Evolutionary conservation across 2,329 filamentous ascomycete genomes (phyloP).

Genomic region (Trichophyton rubrum): DNA sequence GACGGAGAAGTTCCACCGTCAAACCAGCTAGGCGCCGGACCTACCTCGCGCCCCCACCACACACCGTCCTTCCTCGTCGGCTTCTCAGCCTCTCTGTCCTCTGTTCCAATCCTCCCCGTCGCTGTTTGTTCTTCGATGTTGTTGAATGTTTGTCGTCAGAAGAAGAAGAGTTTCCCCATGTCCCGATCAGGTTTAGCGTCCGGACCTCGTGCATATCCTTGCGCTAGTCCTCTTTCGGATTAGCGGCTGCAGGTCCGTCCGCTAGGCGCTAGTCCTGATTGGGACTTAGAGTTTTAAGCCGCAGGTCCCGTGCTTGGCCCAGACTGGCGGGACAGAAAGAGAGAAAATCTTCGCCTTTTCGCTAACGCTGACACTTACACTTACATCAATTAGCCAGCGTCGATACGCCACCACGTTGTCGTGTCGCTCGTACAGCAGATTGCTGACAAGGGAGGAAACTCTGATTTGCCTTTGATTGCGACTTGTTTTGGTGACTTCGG

Average conservation of each 20-base stretch:
- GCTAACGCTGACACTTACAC: neutral
- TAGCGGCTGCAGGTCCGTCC: conserved; percentile 18
- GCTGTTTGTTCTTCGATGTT: neutral
- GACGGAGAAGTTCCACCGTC: neutral
- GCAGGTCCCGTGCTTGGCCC: conserved; percentile 6
- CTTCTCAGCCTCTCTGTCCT: neutral
- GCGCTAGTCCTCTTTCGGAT: conserved; percentile 16
- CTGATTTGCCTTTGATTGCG: neutral
- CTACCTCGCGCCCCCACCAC: neutral
- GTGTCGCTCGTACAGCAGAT: neutral
- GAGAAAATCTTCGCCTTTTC: neutral
- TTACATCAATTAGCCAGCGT: neutral
- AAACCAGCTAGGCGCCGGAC: neutral
- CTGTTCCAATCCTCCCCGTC: neutral
- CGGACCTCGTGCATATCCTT: neutral
- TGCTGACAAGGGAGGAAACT: neutral
- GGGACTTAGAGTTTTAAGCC: conserved; percentile 18
- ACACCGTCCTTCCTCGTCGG: neutral
- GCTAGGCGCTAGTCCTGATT: conserved; percentile 20
- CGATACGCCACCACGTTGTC: neutral
- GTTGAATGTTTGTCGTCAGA: conserved; percentile 4
- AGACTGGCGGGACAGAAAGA: conserved; percentile 1
- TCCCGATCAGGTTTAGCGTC: conserved; percentile 3
- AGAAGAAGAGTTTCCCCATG: neutral
- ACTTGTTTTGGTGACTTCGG: neutral